Evolutionary conservation across 495 filamentous ascomycete genomes (phyloP), one percentile per base, ranked within the genome.

Genomic region (Penicillium waksmanii): DNA sequence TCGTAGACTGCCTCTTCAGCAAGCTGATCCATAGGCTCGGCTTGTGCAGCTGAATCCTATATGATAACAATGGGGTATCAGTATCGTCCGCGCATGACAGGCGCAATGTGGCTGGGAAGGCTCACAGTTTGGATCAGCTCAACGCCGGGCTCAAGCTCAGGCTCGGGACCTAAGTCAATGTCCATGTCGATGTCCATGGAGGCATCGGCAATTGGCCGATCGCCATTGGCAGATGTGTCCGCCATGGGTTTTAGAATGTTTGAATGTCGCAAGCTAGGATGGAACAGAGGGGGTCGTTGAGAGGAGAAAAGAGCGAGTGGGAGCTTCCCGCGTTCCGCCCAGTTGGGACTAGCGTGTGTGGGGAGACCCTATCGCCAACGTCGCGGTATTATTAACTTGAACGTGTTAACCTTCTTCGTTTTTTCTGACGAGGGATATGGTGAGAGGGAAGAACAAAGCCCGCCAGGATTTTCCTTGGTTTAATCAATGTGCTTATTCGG

Each of bases 181-280:
- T 92, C 90, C 71, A 92, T 89, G 50, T 93, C 90, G 53, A 92
- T 87, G 69, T 93, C 90, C 88, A 90, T 90, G 49, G 66, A 67
- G 60, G 76, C 69, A 44, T 77, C 73, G 36, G 71, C 55, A 19
- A 50, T 6, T 10, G 27, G 25, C 5, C 49, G 33, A 18, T 51
- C 27, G 13, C 49, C 25, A 35, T 36, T 51, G 13, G 6, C 49
- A 35, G 11, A 17, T 33, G n/a, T 18, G 18, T 33, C 49, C 34
- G 25, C 49, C 25, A 51, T 51, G 15, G 15, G 25, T 25, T 25
- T 25, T 25, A 18, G 7, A 31, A 31, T 31, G 8, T 31, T 31
- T 31, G 27, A 31, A 31, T 31, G 27, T 31, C 27, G 27, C 25
- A 35, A 3, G 27, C 25, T n/a, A 3, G 23, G 11, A 25, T 44